Evolutionary conservation across 805 yeast genomes (phyloP).

Genomic region (Pichia pseudocactophila): DNA sequence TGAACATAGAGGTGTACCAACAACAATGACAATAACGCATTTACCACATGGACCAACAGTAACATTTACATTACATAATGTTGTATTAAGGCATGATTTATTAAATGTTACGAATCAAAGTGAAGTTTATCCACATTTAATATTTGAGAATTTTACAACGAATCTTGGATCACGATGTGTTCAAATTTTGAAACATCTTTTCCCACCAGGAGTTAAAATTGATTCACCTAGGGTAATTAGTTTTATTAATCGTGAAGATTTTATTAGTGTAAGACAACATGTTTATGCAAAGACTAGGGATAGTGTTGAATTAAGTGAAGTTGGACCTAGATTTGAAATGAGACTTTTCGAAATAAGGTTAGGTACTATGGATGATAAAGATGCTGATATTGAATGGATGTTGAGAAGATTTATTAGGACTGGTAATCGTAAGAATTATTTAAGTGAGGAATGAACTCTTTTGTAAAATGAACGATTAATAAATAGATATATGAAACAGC

Average conservation of each 20-base stretch:
- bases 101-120: slow-evolving; percentile 77
- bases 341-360: slow-evolving; percentile 76
- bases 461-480: not conserved
- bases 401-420: slow-evolving; percentile 88
- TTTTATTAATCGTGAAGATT: slow-evolving; percentile 85
- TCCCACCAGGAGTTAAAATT: slow-evolving; percentile 94
- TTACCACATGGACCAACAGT: slow-evolving; percentile 98
- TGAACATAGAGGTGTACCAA: slow-evolving; percentile 98
- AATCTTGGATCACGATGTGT: slow-evolving; percentile 76
- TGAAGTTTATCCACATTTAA: slow-evolving; percentile 88
- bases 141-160: slow-evolving; percentile 82
- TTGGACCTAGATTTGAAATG: slow-evolving; percentile 99
- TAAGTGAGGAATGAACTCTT: slow-evolving; percentile 32
- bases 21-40: slow-evolving; percentile 84
- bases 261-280: slow-evolving; percentile 90
- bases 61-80: slow-evolving; percentile 88
- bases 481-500: not conserved
- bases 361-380: slow-evolving; percentile 90
- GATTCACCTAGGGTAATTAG: slow-evolving; percentile 89
- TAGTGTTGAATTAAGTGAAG: slow-evolving; percentile 84
- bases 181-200: slow-evolving; percentile 73
- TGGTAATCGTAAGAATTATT: slow-evolving; percentile 88
- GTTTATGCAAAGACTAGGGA: slow-evolving; percentile 85
- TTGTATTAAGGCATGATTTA: slow-evolving; percentile 87
- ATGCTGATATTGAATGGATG: slow-evolving; percentile 98